These are phyloP conservation scores for Candida germanica DNA, from an alignment of 805 yeast genomes.

Conservation along the genomic window DNA sequence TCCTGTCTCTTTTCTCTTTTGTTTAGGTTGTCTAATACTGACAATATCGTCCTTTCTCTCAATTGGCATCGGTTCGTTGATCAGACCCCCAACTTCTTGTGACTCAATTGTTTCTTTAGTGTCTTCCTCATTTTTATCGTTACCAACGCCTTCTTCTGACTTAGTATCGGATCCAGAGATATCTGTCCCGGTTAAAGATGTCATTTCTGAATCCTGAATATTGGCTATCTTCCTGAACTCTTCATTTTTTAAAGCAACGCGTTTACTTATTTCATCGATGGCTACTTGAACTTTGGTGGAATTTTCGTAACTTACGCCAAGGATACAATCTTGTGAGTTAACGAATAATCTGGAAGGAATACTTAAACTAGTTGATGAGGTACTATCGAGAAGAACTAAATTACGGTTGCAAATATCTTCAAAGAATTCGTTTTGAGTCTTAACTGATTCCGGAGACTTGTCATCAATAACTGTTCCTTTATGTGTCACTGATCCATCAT, in stretches of 20 bases:
- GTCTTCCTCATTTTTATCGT: not conserved
- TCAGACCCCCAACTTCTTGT: slow-evolving; percentile 1
- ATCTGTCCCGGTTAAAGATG: too few relatives aligned
- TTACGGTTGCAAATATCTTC: slow-evolving; percentile 12
- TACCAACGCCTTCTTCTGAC: not conserved
- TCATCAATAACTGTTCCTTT: not conserved
- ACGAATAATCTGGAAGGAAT: slow-evolving; percentile 18
- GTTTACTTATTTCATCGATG: slow-evolving; percentile 14
- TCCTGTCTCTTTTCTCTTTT: slow-evolving; percentile 1
- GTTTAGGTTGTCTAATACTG: slow-evolving; percentile 28
- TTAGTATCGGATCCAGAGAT: too few relatives aligned
- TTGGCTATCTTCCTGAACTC: slow-evolving; percentile 11
- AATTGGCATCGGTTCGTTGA: slow-evolving; percentile 4
- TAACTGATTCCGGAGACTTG: slow-evolving; percentile 3
- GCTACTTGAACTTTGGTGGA: too few relatives aligned
- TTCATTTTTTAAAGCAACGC: slow-evolving; percentile 7
- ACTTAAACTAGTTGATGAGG: slow-evolving; percentile 3
- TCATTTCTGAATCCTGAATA: too few relatives aligned
- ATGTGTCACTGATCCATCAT: not conserved
- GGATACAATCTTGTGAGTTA: slow-evolving; percentile 14
- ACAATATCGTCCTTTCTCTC: slow-evolving; percentile 32
- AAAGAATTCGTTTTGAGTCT: slow-evolving; percentile 8
- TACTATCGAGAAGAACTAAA: too few relatives aligned
- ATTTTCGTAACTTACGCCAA: slow-evolving; percentile 15
- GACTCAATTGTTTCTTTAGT: not conserved